Base-by-base conservation (phyloP, 1,139 yeast species). In the Lodderomyces metapsilosis region DNA sequence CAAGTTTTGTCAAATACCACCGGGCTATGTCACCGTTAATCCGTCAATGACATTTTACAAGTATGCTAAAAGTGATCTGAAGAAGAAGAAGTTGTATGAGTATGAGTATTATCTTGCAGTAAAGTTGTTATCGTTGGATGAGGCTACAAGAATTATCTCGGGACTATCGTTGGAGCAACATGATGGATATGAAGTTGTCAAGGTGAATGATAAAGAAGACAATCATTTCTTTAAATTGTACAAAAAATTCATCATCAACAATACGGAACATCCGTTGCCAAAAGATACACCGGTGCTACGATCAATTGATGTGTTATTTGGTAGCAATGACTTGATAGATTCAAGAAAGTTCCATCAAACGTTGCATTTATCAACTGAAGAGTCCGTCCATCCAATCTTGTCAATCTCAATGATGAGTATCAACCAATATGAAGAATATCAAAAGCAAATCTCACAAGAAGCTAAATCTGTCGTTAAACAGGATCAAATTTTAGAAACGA, bases 251-350 rank as follows among this genome's bases (percentile, higher is more conserved):
- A 8, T 24, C 4, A 34, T 43, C 9, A 25, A 38, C 8, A 46
- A 46, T 37, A 36, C 33, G 16, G 32, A 43, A 27, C 34, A 37
- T 5, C 44, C 38, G 11, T 20, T 52, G 11, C 38, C 40, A 10
- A 35, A 38, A 5, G 51, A 52, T 18, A 22, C 43, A 12, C 45
- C 52, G 1, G 45, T 58, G 11, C 49, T 64, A 16, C 48, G 64
- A 24, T 47, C 53, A 16, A 41, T 64, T 16, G 68, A 63, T 40
- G 49, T 64, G 8, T 51, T 64, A 18, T 55, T 57, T 36, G 65
- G 65, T 11, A 44, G 53, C 35, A 49, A 52, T 32, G 62, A 57
- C 41, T 48, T 54, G 37, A 43, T 45, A 8, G 66, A 61, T 40
- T 38, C 47, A 17, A 42, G 59, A 34, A 41, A 41, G 17, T 39